These are phyloP conservation scores for Salix caprea DNA, from an alignment of 345 rosid genomes.

Conservation along the genomic window DNA sequence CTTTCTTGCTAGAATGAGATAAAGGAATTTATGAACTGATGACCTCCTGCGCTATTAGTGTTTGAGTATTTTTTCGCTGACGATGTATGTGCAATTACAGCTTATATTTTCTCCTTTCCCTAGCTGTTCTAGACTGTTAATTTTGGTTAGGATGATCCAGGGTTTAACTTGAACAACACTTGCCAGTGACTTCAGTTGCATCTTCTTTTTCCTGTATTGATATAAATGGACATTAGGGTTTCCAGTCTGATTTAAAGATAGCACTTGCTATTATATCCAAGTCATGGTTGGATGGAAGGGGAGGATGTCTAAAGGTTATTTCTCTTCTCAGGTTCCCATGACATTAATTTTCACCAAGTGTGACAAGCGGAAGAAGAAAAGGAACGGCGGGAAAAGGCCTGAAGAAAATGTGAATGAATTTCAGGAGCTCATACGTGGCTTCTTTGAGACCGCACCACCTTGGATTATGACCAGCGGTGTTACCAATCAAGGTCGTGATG, in stretches of 20 bases:
- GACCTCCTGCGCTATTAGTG: not conserved
- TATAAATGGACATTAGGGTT: not conserved
- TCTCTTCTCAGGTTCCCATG: slow-evolving; percentile 69
- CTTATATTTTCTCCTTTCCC: not conserved
- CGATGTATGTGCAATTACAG: not conserved
- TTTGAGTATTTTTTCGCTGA: not conserved
- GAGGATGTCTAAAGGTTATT: not conserved
- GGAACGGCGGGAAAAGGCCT: slow-evolving; percentile 83
- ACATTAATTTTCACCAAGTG: slow-evolving; percentile 91
- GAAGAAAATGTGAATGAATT: slow-evolving; percentile 75
- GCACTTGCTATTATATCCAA: not conserved
- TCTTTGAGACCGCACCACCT: slow-evolving; percentile 79
- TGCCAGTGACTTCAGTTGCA: not conserved
- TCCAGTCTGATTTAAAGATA: not conserved
- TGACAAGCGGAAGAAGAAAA: slow-evolving; percentile 91
- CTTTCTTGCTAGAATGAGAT: not conserved
- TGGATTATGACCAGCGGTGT: slow-evolving; percentile 99
- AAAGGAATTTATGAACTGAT: not conserved
- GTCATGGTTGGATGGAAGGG: not conserved
- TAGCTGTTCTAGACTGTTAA: not conserved
- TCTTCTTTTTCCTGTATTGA: not conserved
- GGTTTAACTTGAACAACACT: not conserved
- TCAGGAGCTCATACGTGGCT: slow-evolving; percentile 71
- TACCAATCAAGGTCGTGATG: slow-evolving; percentile 95
- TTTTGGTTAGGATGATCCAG: not conserved